Base-by-base conservation (phyloP, 768 basidiomycete genomes). In the Cantharellus anzutake region DNA sequence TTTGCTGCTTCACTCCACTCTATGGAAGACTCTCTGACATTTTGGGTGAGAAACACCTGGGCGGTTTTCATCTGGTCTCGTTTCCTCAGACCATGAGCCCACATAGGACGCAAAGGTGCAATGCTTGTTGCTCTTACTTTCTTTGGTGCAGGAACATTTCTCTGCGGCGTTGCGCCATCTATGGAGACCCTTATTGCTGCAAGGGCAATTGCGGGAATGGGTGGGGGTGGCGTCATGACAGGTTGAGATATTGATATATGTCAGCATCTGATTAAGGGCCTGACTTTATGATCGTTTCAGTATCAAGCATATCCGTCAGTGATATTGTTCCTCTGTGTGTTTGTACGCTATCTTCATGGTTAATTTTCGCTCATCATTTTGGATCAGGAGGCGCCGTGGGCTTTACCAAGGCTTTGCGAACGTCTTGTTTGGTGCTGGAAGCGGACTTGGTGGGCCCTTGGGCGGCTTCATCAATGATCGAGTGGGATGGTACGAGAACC, bases 341-440 rank as follows among this genome's bases (percentile, higher is more conserved):
- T 20, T 16, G 5, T 2, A n/a, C n/a, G n/a, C n/a, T n/a, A n/a
- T n/a, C n/a, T n/a, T n/a, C n/a, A n/a, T n/a, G n/a, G n/a, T n/a
- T n/a, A n/a, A 35, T 4, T 42, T 50, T 41, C 4, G 34, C 16
- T 59, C 60, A 56, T 44, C 59, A 55, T 52, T 39, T 58, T 55
- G 38, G n/a, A 53, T 41, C 66, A 90, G 87, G 65, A 84, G 84
- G 67, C 82, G 88, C 62, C 78, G 93, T 58, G 93, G 90, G 2
- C 71, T 94, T 4, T 94, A 91, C 67, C 94, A 98, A 69, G 92
- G 92, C 60, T 76, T 90, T 75, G 82, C 84, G 41, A 91, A 91
- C 67, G 80, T 91, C 87, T 69, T 89, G 63, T 94, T 81, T 67
- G 92, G 91, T 50, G 72, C 88, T 58, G 92, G 92, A 59, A 64